Conservation (phyloP, 345 rosid species). For the Lagerstroemia speciosa region DNA sequence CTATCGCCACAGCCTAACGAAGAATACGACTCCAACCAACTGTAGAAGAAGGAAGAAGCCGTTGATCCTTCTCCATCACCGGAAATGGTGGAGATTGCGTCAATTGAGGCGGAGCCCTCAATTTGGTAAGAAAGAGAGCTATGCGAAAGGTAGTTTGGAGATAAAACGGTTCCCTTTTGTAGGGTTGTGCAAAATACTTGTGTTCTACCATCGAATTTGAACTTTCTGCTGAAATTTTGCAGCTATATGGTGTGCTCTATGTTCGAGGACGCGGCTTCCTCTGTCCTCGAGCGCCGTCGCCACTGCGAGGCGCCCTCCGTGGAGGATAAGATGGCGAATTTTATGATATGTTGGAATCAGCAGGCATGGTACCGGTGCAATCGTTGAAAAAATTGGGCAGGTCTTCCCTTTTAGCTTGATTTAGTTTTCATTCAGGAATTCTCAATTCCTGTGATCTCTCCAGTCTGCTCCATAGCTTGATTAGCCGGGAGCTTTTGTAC, state of each 20-base stretch:
- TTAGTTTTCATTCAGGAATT: neutral
- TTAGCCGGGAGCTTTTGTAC: neutral
- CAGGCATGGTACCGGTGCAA: slow-evolving; percentile 81
- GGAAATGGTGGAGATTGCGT: neutral
- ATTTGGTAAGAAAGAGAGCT: slow-evolving; percentile 38
- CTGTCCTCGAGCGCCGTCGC: slow-evolving; percentile 30
- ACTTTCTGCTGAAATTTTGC: neutral
- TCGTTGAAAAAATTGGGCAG: slow-evolving; percentile 57
- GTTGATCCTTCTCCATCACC: neutral
- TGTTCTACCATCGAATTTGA: no score
- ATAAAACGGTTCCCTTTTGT: neutral
- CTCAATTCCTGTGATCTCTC: neutral
- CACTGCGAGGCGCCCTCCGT: slow-evolving; percentile 9
- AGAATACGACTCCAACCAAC: neutral
- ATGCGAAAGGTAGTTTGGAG: slow-evolving; percentile 29
- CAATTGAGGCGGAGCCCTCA: slow-evolving; percentile 11
- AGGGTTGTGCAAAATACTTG: neutral
- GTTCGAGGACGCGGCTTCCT: slow-evolving; percentile 66
- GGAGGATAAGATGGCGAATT: slow-evolving; percentile 22
- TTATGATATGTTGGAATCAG: slow-evolving; percentile 46
- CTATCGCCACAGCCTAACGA: neutral
- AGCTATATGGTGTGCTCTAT: slow-evolving; percentile 75
- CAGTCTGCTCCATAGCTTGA: neutral
- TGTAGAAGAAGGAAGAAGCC: neutral
- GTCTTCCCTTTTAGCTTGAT: slow-evolving; percentile 10